phyloP scores from a whole-genome alignment of 805 yeast genomes.

The Suhomyces xylopsoci region DNA sequence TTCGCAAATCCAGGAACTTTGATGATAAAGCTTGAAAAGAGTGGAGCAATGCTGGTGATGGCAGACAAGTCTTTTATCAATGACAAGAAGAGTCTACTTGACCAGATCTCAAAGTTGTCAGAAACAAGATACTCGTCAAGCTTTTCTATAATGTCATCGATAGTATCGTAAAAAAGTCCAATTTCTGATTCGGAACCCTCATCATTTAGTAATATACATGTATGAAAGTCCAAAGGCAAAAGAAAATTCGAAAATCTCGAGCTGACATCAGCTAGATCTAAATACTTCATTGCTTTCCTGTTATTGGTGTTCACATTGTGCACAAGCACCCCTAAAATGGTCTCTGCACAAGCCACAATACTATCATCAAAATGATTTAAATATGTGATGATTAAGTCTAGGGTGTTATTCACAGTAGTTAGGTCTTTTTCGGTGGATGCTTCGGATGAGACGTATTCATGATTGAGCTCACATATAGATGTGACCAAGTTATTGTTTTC shows the following conservation, averaged over 20 bases:
- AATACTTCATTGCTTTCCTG: constrained; percentile 15
- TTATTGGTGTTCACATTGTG: constrained; percentile 19
- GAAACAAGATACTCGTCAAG: constrained; percentile 8
- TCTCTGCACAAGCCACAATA: constrained; percentile 32
- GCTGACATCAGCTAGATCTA: constrained; percentile 20
- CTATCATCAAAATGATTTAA: constrained; percentile 14
- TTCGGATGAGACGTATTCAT: not conserved
- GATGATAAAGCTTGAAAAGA: constrained; percentile 30
- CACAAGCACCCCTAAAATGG: constrained; percentile 39
- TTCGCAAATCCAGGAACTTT: constrained; percentile 21
- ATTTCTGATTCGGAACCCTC: constrained; percentile 14
- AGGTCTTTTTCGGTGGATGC: not conserved
- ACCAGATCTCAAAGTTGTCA: constrained; percentile 24
- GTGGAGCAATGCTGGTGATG: constrained; percentile 25
- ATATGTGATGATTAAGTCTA: constrained; percentile 20
- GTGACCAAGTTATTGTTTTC: constrained; percentile 5
- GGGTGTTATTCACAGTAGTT: constrained; percentile 20
- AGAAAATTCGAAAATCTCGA: constrained; percentile 16
- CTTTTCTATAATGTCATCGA: constrained; percentile 11
- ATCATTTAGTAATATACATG: constrained; percentile 29
- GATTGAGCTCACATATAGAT: not conserved
- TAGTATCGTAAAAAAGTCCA: constrained; percentile 9
- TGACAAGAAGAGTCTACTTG: constrained; percentile 27
- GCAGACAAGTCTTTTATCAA: constrained; percentile 30
- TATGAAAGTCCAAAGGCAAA: constrained; percentile 31